These are phyloP conservation scores for Choricystis sp. DNA, from an alignment of 139 green algal genomes.

Conservation along the genomic window DNA sequence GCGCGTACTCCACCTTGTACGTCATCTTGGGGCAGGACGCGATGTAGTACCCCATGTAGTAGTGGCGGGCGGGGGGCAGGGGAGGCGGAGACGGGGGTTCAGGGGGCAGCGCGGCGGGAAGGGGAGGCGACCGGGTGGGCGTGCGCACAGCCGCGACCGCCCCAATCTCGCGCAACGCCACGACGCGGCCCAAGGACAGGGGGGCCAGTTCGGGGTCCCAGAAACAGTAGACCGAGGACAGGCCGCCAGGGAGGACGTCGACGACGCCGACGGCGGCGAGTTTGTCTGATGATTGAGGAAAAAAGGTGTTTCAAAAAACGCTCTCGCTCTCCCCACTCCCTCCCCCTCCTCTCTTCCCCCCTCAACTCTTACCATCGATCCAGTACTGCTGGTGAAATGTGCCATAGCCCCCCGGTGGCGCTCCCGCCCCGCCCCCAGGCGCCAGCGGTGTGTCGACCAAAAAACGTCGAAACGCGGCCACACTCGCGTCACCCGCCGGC, in stretches of 20 bases:
- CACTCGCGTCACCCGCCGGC: conserved; percentile 3
- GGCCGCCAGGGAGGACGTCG: conserved; percentile 68
- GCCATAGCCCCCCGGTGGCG: conserved; percentile 44
- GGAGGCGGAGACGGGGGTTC: too few relatives aligned
- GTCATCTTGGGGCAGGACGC: conserved; percentile 85
- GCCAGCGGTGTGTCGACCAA: conserved; percentile 56
- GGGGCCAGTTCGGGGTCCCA: conserved; percentile 64
- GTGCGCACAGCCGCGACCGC: conserved; percentile 39
- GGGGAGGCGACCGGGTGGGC: conserved; percentile 39
- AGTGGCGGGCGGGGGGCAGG: conserved; percentile 26
- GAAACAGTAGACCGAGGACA: conserved; percentile 86
- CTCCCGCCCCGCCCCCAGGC: neutral
- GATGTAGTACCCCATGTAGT: conserved; percentile 95
- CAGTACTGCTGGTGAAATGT: conserved; percentile 93
- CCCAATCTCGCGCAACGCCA: conserved; percentile 61
- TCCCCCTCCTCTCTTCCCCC: too few relatives aligned
- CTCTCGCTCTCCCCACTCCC: neutral
- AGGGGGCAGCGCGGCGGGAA: too few relatives aligned
- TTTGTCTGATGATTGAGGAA: conserved; percentile 4
- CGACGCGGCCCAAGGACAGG: conserved; percentile 49
- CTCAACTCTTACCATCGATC: conserved; percentile 63
- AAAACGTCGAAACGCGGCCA: conserved; percentile 38
- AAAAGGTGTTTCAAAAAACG: neutral
- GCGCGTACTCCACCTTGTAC: conserved; percentile 66
- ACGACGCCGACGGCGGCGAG: conserved; percentile 85